These are phyloP conservation scores for Tulasnella sp. DNA, from an alignment of 768 basidiomycete species.

Conservation along the genomic window DNA sequence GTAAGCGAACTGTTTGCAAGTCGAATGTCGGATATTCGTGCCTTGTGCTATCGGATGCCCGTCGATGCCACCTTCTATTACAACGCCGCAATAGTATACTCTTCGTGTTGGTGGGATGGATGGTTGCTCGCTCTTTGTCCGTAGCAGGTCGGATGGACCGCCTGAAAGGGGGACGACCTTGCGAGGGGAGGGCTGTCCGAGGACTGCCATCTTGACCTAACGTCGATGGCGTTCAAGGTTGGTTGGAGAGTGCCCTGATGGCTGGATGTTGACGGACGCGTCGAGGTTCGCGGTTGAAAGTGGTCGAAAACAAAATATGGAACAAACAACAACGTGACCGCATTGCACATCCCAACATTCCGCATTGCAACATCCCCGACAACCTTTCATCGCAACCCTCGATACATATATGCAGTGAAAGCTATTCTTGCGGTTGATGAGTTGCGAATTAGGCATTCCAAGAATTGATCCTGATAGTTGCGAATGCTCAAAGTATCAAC, in stretches of 20 bases:
- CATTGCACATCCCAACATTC: neutral
- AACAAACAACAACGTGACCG: constrained; percentile 7
- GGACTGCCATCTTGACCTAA: constrained; percentile 2
- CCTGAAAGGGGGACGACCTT: constrained; percentile 28
- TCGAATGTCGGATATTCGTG: constrained; percentile 29
- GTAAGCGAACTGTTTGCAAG: constrained; percentile 28
- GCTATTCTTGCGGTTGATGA: no score
- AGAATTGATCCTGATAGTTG: no score
- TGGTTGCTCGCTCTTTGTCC: constrained; percentile 27
- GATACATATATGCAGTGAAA: no score
- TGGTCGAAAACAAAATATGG: constrained; percentile 8
- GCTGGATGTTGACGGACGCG: constrained; percentile 3
- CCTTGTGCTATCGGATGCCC: constrained; percentile 67
- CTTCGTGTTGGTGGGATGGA: constrained; percentile 57
- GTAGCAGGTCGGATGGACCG: constrained; percentile 19
- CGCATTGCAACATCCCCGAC: neutral
- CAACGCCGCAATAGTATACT: constrained; percentile 85
- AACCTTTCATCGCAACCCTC: no score
- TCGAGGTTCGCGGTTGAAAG: neutral
- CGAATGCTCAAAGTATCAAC: no score
- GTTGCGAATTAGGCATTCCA: no score
- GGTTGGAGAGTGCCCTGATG: neutral
- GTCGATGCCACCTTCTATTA: constrained; percentile 76
- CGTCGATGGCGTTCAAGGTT: neutral
- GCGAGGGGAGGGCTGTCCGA: constrained; percentile 24